phyloP scores from a whole-genome alignment of 352 stramenopile species.

The Globisporangium iwayamae region DNA sequence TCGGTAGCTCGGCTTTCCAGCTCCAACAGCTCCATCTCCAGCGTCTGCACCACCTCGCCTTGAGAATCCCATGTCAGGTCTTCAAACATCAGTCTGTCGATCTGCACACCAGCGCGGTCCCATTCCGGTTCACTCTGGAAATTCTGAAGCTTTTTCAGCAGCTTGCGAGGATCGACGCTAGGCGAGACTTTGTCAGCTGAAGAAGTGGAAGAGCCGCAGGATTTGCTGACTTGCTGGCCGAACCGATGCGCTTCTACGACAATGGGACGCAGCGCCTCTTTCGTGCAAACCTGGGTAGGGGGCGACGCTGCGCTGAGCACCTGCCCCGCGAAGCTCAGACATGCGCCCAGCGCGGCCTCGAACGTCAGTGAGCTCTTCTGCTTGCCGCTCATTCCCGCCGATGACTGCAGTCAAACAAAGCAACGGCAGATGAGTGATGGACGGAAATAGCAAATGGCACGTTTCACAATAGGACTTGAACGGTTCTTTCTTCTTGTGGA shows the following conservation, averaged over 20 bases:
- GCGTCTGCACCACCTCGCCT: constrained; percentile 34
- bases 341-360: constrained; percentile 36
- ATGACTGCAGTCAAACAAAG: not conserved
- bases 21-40: constrained; percentile 63
- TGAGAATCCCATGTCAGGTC: constrained; percentile 65
- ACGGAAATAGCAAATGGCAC: not conserved
- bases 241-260: constrained; percentile 54
- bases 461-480: not conserved
- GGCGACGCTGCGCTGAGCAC: constrained; percentile 23
- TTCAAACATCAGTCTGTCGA: constrained; percentile 27
- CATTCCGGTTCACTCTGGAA: constrained; percentile 10
- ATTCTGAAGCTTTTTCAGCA: constrained; percentile 19
- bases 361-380: constrained; percentile 23
- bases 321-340: constrained; percentile 39
- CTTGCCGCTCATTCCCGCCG: constrained; percentile 21
- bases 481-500: not conserved
- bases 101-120: not conserved
- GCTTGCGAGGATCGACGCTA: constrained; percentile 21
- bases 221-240: constrained; percentile 33
- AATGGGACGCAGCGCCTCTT: constrained; percentile 39
- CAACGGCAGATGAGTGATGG: not conserved
- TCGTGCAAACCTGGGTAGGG: constrained; percentile 37
- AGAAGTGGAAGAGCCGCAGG: not conserved
- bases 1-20: constrained; percentile 32
- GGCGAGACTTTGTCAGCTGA: not conserved